Conservation (phyloP, 805 yeast genomes). For the Candida nonsorbophila region DNA sequence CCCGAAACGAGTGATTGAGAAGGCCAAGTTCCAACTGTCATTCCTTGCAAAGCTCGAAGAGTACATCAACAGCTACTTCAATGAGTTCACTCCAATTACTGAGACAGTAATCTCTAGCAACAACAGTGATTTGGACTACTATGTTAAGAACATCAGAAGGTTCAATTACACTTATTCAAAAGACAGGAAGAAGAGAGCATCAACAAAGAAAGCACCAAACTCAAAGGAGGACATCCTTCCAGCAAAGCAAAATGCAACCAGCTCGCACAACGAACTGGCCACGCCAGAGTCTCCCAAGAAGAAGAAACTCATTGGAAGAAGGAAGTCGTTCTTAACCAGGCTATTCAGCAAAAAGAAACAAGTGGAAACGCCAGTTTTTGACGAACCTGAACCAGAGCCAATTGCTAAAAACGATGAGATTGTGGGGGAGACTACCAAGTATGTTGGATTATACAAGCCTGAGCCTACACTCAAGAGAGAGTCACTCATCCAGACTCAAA, state of each 20-base stretch:
- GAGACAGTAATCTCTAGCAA: constrained; percentile 15
- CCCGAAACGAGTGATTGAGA: constrained; percentile 16
- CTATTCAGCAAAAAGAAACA: constrained; percentile 6
- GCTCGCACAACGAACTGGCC: neutral
- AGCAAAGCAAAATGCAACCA: neutral
- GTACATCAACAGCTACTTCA: constrained; percentile 16
- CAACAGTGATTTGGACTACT: constrained; percentile 8
- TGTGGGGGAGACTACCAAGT: no score
- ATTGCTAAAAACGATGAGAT: no score
- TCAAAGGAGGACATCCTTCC: neutral
- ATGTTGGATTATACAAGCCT: no score
- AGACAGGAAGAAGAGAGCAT: constrained; percentile 7
- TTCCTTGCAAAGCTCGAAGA: constrained; percentile 17
- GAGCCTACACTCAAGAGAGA: no score
- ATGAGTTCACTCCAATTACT: constrained; percentile 16
- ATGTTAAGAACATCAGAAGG: constrained; percentile 6
- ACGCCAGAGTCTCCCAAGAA: constrained; percentile 6
- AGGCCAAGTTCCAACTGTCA: constrained; percentile 14
- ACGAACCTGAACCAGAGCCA: constrained; percentile 2
- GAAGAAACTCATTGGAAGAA: no score
- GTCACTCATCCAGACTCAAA: no score
- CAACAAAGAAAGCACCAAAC: neutral
- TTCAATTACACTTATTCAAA: constrained; percentile 7
- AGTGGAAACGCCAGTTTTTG: neutral
- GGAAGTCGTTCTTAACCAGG: constrained; percentile 7